Evolutionary conservation across 169 alveolate species (phyloP).

Genomic region (Plasmodium sp.): DNA sequence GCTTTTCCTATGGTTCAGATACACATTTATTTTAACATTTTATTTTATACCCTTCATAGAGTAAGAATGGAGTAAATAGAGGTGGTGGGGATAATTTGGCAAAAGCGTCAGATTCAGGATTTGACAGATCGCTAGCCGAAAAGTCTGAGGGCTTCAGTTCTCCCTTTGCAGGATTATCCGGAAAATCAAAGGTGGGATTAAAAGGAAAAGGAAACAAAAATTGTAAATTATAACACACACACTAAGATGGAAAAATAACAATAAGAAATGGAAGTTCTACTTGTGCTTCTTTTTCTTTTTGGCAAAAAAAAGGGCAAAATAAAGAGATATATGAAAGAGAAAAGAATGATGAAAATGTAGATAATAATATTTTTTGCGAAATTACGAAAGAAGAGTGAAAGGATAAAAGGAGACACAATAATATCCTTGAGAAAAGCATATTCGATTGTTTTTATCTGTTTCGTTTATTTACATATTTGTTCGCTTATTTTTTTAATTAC

Average conservation of each 20-base stretch:
- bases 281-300: not conserved
- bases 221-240: not conserved
- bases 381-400: not conserved
- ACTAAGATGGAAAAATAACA: not conserved
- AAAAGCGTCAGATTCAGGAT: not conserved
- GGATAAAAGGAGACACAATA: not conserved
- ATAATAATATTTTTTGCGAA: not conserved
- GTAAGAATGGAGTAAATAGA: not conserved
- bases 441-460: not conserved
- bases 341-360: not conserved
- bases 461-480: not conserved
- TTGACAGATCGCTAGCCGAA: not conserved
- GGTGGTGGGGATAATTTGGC: not conserved
- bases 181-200: not conserved
- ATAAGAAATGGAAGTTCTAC: not conserved
- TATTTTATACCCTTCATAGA: not conserved
- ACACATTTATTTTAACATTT: not conserved
- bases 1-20: not conserved
- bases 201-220: not conserved
- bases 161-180: not conserved
- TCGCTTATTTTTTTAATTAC: not conserved
- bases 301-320: not conserved
- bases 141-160: not conserved
- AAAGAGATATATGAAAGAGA: not conserved
- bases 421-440: not conserved